A percentile compares a stretch with the other conserved stretches of the same genome.
Evolutionary conservation across 78 protist species (phyloP).

Genomic region (Protostelium mycophagum): DNA sequence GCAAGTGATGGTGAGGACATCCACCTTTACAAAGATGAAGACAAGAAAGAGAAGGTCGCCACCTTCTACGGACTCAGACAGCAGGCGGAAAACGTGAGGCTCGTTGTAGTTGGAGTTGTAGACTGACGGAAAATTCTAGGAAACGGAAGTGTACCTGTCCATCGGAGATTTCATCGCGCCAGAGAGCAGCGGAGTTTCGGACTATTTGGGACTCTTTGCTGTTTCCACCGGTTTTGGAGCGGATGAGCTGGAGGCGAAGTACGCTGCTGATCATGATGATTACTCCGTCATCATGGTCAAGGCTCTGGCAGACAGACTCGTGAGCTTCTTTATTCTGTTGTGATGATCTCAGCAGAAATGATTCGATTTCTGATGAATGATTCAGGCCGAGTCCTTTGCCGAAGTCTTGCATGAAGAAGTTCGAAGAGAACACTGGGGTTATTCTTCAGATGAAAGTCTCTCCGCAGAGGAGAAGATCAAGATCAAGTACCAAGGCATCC

Average conservation of each 20-base stretch:
- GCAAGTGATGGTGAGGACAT: slow-evolving; percentile 90
- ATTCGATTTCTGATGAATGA: slow-evolving; percentile 21
- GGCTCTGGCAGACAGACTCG: slow-evolving; percentile 90
- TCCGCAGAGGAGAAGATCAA: slow-evolving; percentile 73
- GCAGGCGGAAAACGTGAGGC: slow-evolving; percentile 80
- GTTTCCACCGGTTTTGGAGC: slow-evolving; percentile 84
- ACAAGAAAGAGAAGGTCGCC: slow-evolving; percentile 17
- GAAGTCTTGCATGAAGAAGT: slow-evolving; percentile 91
- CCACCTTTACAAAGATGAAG: slow-evolving; percentile 71
- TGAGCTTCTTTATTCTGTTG: neutral
- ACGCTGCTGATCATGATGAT: slow-evolving; percentile 78
- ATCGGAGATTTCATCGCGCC: slow-evolving; percentile 95
- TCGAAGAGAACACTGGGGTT: slow-evolving; percentile 92
- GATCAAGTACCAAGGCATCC: slow-evolving; percentile 86
- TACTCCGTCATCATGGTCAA: slow-evolving; percentile 87
- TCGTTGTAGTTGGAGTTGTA: neutral
- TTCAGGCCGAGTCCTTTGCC: slow-evolving; percentile 93
- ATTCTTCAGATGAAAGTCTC: slow-evolving; percentile 68
- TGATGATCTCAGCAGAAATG: neutral
- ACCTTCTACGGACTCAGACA: slow-evolving; percentile 87
- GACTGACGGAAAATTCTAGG: slow-evolving; percentile 15
- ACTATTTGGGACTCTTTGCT: slow-evolving; percentile 90
- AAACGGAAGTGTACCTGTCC: slow-evolving; percentile 77
- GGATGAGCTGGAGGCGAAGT: slow-evolving; percentile 73
- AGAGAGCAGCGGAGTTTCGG: slow-evolving; percentile 55